Base-by-base conservation (phyloP, 2,329 filamentous ascomycete genomes). In the Cladophialophora chaetospira region DNA sequence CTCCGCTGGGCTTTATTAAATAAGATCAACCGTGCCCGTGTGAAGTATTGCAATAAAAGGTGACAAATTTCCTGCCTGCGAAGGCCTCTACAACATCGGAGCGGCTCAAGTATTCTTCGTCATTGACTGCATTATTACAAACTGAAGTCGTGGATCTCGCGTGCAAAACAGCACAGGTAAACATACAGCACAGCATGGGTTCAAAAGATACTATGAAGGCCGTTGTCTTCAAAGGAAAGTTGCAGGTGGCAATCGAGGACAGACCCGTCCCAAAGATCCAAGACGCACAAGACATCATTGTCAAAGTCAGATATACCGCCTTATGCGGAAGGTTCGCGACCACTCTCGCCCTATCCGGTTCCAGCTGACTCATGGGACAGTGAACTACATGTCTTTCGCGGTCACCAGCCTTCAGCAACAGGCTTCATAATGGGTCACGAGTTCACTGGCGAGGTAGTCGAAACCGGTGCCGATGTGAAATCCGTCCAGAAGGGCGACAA, bases 301-400 rank as follows among this genome's bases (percentile, higher is more conserved):
- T 96, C 68, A 92, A 90, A 71, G 89, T 96, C 17, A 81, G 84
- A 58, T 88, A 89, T 66, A 89, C 91, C 23, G 92, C 90, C 13
- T 80, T 97, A 28, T 97, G 92, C 71, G 92, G 92, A 70, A 93
- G 88, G 89, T 92, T 76, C 69, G 83, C 53, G 19, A 21, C 33
- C 47, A 11, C 10, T 25, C 35, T 4, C 31, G 9, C 2, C 35
- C n/a, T 13, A 10, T 25, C 48, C 38, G 25, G 11, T 54, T 36
- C 29, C 17, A 35, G 6, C 26, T 17, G 6, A 15, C 33, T 36
- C 42, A 17, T 33, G n/a, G 2, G 31, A 17, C 44, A 92, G 88
- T 68, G 91, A 96, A 69, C 79, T 96, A 33, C 92, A 96, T 73
- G 85, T 90, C 52, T 96, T 87, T 75, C 88, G 91, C 43, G 92